These are phyloP conservation scores for Vachellia pachyceras DNA, from an alignment of 306 rosid species.

Conservation along the genomic window DNA sequence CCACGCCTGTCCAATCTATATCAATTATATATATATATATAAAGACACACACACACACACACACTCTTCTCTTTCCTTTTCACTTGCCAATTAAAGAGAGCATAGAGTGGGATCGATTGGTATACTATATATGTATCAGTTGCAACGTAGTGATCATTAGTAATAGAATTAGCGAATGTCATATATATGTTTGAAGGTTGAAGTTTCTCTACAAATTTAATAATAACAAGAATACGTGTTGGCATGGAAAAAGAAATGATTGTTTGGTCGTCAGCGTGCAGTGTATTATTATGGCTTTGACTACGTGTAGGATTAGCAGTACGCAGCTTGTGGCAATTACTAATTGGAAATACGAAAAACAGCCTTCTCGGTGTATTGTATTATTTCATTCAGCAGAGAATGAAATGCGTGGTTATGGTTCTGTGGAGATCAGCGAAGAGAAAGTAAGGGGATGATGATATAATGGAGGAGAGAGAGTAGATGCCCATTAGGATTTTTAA, in stretches of 20 bases:
- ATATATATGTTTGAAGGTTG: background rate
- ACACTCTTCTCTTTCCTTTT: background rate
- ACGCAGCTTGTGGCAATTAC: background rate
- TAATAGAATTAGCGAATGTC: background rate
- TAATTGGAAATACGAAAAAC: background rate
- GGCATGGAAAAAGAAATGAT: background rate
- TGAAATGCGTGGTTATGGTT: background rate
- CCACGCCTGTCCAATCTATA: slow-evolving; percentile 11
- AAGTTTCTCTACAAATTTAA: background rate
- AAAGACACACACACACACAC: no score
- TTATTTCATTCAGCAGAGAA: background rate
- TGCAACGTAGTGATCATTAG: background rate
- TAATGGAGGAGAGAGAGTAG: background rate
- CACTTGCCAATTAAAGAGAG: background rate
- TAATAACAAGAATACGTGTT: background rate
- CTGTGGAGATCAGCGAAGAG: background rate
- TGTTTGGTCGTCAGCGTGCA: background rate
- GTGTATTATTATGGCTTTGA: background rate
- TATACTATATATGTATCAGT: background rate
- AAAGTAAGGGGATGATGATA: background rate
- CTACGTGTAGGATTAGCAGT: no score
- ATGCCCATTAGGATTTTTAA: background rate
- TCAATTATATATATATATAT: background rate
- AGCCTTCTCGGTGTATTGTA: background rate
- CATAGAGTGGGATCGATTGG: background rate